Conservation (phyloP, 2,329 filamentous ascomycete genomes). For the Colletotrichum lupini region DNA sequence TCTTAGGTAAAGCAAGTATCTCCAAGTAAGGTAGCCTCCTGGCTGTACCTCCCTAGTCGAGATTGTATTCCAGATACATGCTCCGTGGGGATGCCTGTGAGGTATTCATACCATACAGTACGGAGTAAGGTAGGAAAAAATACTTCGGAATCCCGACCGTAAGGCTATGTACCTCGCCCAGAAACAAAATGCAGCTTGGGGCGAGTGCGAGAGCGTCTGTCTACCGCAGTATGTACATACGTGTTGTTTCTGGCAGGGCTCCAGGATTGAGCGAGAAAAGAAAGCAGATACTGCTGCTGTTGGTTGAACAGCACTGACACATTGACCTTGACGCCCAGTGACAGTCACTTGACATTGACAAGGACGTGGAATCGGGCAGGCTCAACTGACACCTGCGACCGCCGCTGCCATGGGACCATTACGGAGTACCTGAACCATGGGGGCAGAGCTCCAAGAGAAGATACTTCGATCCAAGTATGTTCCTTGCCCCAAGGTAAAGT, state of each 20-base stretch:
- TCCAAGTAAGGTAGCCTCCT: neutral
- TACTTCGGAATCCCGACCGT: neutral
- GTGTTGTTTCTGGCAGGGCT: neutral
- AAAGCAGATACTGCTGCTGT: neutral
- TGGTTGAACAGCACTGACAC: neutral
- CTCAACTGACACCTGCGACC: conserved; percentile 10
- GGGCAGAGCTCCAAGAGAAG: neutral
- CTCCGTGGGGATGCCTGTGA: no score
- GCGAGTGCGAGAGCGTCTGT: no score
- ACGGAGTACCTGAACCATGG: neutral
- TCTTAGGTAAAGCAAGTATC: neutral
- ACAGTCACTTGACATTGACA: neutral
- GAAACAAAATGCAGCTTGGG: no score
- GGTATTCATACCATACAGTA: no score
- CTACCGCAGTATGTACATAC: neutral
- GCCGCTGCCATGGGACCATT: conserved; percentile 7
- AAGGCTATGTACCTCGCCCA: neutral
- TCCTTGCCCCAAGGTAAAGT: neutral
- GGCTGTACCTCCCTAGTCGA: no score
- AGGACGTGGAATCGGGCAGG: neutral
- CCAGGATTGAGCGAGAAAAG: neutral
- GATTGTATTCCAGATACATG: no score
- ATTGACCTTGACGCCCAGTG: neutral
- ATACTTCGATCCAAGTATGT: neutral
- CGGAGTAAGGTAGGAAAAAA: neutral